Evolutionary conservation across 139 green algal species (phyloP), one percentile per base, ranked within the genome.

Genomic region (Auxenochlorella pyrenoidosa): DNA sequence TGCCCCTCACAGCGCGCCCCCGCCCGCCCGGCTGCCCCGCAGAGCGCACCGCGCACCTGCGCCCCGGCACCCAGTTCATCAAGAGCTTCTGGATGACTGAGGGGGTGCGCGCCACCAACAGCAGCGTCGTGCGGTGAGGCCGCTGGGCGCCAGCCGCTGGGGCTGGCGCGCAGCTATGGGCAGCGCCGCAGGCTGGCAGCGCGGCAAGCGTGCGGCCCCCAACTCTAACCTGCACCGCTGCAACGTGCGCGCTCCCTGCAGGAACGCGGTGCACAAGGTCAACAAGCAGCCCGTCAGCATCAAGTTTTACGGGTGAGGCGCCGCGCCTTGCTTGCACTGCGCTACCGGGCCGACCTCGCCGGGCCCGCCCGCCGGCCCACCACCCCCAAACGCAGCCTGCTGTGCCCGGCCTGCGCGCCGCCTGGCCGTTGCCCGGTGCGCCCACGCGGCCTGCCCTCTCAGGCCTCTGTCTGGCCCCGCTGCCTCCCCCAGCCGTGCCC

Each of bases 51-150:
- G 71, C 83, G 5, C 51, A 76, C 71, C 83, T 87, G 71, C 71
- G 51, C 0, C 83, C 83, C 15, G 83, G 83, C 51, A 60, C 71
- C 59, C 83, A 81, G 54, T 87, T 87, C 83, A 75, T 82, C 51
- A 82, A 87, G 72, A 65, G 32, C 51, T 87, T 82, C 71, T 82
- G 83, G 71, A 87, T 87, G 83, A 82, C 72, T 21, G 83, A 87
- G 38, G 83, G 83, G 18, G 72, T 87, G 83, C 70, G 83, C 18
- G 32, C 36, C 70, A 87, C 83, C 51, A 58, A 73, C 83, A 87
- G 47, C 70, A 47, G 32, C 51, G 83, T 87, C 10, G 72, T 82
- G n/a, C 41, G 79, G 76, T 83, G 76, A n/a, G 47, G 19, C 13
- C n/a, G n/a, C n/a, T n/a, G n/a, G n/a, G n/a, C n/a, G n/a, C n/a